Base-by-base conservation (phyloP, 257 asterid genomes). In the Ehretia macrophylla region DNA sequence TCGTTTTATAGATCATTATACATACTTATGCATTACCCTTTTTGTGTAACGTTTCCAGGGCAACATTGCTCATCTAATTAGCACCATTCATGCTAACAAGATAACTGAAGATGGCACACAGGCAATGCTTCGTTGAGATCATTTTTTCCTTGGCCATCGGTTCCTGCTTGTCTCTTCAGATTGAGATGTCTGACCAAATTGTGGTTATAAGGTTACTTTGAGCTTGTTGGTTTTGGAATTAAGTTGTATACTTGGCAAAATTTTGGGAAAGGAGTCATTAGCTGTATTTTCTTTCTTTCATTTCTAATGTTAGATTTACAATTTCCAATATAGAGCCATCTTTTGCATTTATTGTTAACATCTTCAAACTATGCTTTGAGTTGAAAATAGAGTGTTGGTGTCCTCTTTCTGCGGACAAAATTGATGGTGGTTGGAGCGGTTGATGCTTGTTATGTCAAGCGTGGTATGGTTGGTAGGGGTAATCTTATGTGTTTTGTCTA, bases 21-120 rank as follows among this genome's bases (percentile, higher is more conserved):
- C 48, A 44, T 60, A 19, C 17, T 32, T 17, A 53, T 10, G 32
- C 8, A 14, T 27, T 42, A 10, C 58, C 17, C 18, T 6, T 27
- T 14, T 47, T 14, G 13, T 44, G 17, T 40, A 20, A 53, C 45
- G 8, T 58, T 59, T 77, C 19, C 89, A 93, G 97, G 81, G 66
- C 3, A 85, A 85, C 72, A 70, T 93, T 51, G 82, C 87, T 5
- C 77, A 77, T 64, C 79, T 85, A 19, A 78, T 89, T 16, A 77
- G 72, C 63, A 83, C 95, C 47, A 77, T 93, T 75, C 94, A 85
- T 71, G 94, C 94, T 5, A 86, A 83, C 87, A 86, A 80, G 82
- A 68, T 83, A 53, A 58, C 81, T 27, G 96, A 85, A 62, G 96
- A 89, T 59, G 76, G 74, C 56, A 47, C 95, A 57, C 88, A 81